Base-by-base conservation (phyloP, 1,139 yeast species). In the Saccharomyces hybrid region DNA sequence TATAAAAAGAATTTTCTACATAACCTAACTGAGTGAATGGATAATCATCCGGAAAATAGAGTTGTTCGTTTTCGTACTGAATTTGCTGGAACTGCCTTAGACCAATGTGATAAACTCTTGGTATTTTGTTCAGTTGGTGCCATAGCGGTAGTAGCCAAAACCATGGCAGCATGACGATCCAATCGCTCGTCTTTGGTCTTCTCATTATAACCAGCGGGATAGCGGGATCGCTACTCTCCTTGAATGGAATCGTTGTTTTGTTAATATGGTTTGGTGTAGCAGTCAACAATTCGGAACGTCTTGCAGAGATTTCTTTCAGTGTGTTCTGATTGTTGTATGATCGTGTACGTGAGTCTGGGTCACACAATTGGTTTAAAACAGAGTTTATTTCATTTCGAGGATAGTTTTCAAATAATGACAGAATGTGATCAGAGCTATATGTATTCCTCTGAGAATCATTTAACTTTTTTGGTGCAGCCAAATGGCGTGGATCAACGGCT, bases 61-160 rank as follows among this genome's bases (percentile, higher is more conserved):
- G 75, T 14, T 63, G 55, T 1, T 75, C 74, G 6, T 71, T 70
- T 61, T 91, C 98, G 65, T 81, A 87, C 16, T 78, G 72, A 34
- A 87, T 70, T 69, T 95, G 99, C 54, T 83, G 85, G 25, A 77
- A 59, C 70, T 95, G 97, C 54, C 81, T 79, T 27, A 82, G 65
- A 0, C 99, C 99, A 5, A 90, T 95, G 50, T 86, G 76, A 48
- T 79, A 77, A 2, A 89, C 73, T 58, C 80, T 78, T 1, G 84
- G 81, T 1, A 85, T 75, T 53, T 81, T 80, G 48, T 78, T 78
- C 26, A 93, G 66, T 52, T 78, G 76, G 57, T 80, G 77, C 97
- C 97, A 95, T n/a, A 88, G 72, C 0, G 96, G 96, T 47, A 85
- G 70, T 0, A 84, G 78, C 97, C 98, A 93, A 64, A 76, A 83